Evolutionary conservation across 2,329 filamentous ascomycete genomes (phyloP).

Genomic region (Colletotrichum kahawae): DNA sequence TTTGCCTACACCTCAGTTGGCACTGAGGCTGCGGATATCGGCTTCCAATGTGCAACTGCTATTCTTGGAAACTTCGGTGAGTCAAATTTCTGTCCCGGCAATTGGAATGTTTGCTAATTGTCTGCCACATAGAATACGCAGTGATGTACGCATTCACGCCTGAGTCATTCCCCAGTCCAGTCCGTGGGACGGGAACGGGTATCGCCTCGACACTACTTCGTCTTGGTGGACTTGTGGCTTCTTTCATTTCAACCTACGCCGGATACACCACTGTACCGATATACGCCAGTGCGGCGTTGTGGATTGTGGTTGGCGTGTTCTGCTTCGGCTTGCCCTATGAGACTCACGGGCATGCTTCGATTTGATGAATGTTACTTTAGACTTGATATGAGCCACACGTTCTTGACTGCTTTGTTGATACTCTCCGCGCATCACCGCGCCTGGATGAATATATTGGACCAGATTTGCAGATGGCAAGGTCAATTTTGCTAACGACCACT

Average conservation of each 20-base stretch:
- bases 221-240: constrained; percentile 43
- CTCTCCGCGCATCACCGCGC: not conserved
- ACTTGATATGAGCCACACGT: not conserved
- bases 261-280: constrained; percentile 48
- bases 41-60: constrained; percentile 47
- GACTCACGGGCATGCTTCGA: constrained; percentile 42
- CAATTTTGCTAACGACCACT: not conserved
- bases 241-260: constrained; percentile 45
- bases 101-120: not conserved
- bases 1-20: constrained; percentile 49
- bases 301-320: constrained; percentile 44
- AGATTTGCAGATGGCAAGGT: not conserved
- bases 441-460: not conserved
- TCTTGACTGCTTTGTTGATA: not conserved
- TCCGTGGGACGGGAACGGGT: constrained; percentile 59
- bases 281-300: constrained; percentile 48
- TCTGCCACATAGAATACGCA: constrained; percentile 22
- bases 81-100: constrained; percentile 3
- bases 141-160: constrained; percentile 55
- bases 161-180: constrained; percentile 60
- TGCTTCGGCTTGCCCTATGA: constrained; percentile 49
- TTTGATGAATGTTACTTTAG: constrained; percentile 21
- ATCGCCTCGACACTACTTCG: constrained; percentile 43
- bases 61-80: constrained; percentile 48
- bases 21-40: constrained; percentile 39